Base-by-base conservation (phyloP, 768 basidiomycete genomes). In the Sistotremastrum suecicum region DNA sequence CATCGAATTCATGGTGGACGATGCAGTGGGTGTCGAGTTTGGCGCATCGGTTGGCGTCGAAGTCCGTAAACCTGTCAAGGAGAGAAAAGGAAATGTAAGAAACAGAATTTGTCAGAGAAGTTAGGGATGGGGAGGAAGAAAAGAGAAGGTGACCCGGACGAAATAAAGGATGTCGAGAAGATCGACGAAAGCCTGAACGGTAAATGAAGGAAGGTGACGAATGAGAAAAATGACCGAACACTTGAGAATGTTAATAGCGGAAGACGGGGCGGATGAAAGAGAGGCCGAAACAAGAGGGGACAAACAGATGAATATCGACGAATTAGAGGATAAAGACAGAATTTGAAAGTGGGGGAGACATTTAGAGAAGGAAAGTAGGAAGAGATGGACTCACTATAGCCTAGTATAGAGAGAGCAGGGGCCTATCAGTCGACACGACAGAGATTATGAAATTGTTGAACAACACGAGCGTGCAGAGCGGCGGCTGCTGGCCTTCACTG, bases 1-100 rank as follows among this genome's bases (percentile, higher is more conserved):
- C 54, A 70, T 72, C 0, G 67, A 63, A 8, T 70, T 61, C 31
- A 60, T 66, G 0, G 71, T 64, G 37, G 65, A 59, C 45, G 59
- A 58, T 37, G 41, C 39, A 34, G 49, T 41, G 9, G 37, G 30
- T 20, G 20, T 20, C 20, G 20, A 20, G 20, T 20, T 20, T 20
- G 20, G 20, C 20, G 20, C 20, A 20, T 20, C 20, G 20, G 20
- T 20, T 20, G 20, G 20, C 20, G 20, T 20, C 20, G 20, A 34
- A n/a, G 51, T 40, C 12, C 50, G 39, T 12, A 51, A 45, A 20
- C 44, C 31, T 35, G 37, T 8, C 41, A 46, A 40, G 40, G 36
- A 10, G 39, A 6, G 28, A 9, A 37, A 40, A 12, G 20, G 45
- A 46, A 7, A 43, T 37, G 8, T 39, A 47, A 20, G 20, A 20